phyloP scores from a whole-genome alignment of 805 yeast species.

The Lipomyces spencermartinsiae region DNA sequence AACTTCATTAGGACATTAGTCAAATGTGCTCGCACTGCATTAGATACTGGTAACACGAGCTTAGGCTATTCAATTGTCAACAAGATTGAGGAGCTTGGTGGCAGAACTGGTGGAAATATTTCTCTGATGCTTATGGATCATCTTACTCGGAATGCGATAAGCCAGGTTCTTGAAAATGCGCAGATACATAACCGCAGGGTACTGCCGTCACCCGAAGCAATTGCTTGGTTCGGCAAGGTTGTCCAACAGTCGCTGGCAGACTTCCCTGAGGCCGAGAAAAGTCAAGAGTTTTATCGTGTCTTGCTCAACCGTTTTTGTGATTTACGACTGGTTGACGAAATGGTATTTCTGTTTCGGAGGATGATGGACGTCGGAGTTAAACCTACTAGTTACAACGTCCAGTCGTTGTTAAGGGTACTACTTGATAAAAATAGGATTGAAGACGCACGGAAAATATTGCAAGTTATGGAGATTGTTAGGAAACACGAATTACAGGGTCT shows the following conservation, averaged over 20 bases:
- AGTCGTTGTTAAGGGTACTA: constrained; percentile 20
- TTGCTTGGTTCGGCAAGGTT: constrained; percentile 2
- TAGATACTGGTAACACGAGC: constrained; percentile 16
- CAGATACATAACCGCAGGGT: constrained; percentile 4
- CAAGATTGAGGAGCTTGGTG: constrained; percentile 25
- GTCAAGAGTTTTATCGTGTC: constrained; percentile 23
- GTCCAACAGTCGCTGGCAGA: constrained; percentile 5
- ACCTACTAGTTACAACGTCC: constrained; percentile 18
- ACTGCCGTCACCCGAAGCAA: not conserved
- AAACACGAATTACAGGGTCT: constrained; percentile 14
- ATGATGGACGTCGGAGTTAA: constrained; percentile 17
- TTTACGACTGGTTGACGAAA: constrained; percentile 19
- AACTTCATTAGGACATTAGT: constrained; percentile 7
- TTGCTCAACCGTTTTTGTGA: constrained; percentile 20
- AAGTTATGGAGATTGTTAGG: constrained; percentile 18
- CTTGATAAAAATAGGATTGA: constrained; percentile 11
- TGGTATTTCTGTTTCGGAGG: constrained; percentile 6
- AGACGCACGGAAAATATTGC: constrained; percentile 16
- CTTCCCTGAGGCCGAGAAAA: constrained; percentile 4
- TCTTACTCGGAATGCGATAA: constrained; percentile 16
- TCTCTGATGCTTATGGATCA: constrained; percentile 21
- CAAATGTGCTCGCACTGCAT: constrained; percentile 25
- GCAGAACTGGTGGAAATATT: not conserved
- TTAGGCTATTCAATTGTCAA: constrained; percentile 18
- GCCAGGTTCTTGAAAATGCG: not conserved